Conservation (phyloP, 305 asterid genomes). For the Galium porrigens region DNA sequence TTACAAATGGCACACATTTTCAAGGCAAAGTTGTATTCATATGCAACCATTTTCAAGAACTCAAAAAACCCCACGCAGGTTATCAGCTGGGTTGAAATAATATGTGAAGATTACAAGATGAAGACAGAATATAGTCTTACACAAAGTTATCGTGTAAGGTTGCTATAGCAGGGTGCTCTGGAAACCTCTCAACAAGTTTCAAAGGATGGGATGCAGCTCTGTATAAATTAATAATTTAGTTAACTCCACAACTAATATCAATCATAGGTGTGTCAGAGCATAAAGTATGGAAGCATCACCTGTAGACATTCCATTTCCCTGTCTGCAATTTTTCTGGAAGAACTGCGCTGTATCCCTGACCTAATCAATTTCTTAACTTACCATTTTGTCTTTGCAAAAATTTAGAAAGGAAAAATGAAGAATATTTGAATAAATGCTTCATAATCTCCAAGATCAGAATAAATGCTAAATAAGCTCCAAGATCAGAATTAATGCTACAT, state of each 20-base stretch:
- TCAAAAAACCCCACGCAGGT: not conserved
- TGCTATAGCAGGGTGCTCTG: slow-evolving; percentile 68
- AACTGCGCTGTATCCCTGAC: slow-evolving; percentile 62
- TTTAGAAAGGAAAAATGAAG: slow-evolving; percentile 8
- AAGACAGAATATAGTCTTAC: slow-evolving; percentile 34
- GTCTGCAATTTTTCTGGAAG: slow-evolving; percentile 93
- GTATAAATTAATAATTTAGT: slow-evolving; percentile 20
- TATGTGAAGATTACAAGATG: not conserved
- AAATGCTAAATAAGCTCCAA: too few species aligned
- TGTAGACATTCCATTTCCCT: slow-evolving; percentile 95
- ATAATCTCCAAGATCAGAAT: not conserved
- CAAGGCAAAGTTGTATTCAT: not conserved
- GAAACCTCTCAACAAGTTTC: slow-evolving; percentile 58
- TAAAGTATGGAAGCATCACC: slow-evolving; percentile 30
- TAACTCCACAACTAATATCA: slow-evolving; percentile 3
- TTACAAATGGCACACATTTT: slow-evolving; percentile 7
- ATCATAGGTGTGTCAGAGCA: slow-evolving; percentile 7
- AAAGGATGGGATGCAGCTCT: slow-evolving; percentile 73
- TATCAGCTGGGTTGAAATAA: not conserved
- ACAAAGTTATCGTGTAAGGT: slow-evolving; percentile 78
- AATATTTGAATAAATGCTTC: not conserved
- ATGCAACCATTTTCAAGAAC: not conserved
- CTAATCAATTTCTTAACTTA: slow-evolving; percentile 31
- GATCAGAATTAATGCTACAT: too few species aligned
- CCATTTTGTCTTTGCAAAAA: slow-evolving; percentile 8